Conservation (phyloP, 1,284 basidiomycete genomes). For the Austroboletus novae-zelandiae region DNA sequence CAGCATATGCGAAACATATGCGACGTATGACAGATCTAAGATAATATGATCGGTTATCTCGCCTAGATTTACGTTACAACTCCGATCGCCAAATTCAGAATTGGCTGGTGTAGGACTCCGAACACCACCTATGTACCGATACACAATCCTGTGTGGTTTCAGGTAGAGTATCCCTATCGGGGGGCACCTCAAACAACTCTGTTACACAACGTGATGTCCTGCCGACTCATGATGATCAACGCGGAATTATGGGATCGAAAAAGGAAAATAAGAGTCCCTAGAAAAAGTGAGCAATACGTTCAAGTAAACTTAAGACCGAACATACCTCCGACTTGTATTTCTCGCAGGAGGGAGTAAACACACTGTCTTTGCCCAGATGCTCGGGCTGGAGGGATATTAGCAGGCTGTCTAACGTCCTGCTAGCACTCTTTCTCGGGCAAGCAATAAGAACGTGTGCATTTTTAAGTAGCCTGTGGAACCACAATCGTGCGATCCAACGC, state of each 20-base stretch:
- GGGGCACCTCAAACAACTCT: background rate
- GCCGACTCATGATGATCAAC: background rate
- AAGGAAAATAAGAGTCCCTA: background rate
- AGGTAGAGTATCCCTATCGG: background rate
- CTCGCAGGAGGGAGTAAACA: background rate
- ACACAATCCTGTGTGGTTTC: too few relatives aligned
- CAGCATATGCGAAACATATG: too few relatives aligned
- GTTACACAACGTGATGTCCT: background rate
- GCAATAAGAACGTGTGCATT: too few relatives aligned
- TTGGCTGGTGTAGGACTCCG: too few relatives aligned
- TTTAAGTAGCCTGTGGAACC: too few relatives aligned
- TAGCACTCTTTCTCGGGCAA: too few relatives aligned
- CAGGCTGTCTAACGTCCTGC: conserved; percentile 1
- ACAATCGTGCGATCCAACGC: too few relatives aligned
- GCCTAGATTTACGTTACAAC: too few relatives aligned
- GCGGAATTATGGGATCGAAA: background rate
- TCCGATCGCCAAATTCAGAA: too few relatives aligned
- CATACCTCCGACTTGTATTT: background rate
- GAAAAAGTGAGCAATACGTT: background rate
- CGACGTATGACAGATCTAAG: too few relatives aligned
- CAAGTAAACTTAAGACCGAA: background rate
- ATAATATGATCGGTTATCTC: too few relatives aligned
- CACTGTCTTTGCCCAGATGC: background rate
- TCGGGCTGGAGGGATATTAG: background rate
- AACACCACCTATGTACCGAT: too few relatives aligned